Evolutionary conservation across 257 asterid species (phyloP).

Genomic region (Cynanchum wilfordii): DNA sequence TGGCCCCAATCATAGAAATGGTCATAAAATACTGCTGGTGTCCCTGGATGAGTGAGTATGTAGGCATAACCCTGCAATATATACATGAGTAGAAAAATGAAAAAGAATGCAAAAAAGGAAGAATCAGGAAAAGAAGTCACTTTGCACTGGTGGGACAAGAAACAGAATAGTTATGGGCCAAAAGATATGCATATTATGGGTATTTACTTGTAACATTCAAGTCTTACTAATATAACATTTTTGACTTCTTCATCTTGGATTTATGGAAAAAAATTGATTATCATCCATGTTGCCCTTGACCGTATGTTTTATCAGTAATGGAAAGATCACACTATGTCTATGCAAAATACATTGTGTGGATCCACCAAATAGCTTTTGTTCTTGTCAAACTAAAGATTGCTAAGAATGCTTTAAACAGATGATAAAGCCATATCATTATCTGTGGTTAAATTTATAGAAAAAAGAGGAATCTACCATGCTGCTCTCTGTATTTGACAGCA

Average conservation of each 20-base stretch:
- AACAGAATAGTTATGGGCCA: background rate
- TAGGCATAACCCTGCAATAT: constrained; percentile 67
- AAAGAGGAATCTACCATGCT: background rate
- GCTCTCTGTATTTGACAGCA: background rate
- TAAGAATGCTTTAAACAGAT: background rate
- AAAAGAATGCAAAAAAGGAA: background rate
- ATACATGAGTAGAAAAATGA: background rate
- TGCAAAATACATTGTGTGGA: background rate
- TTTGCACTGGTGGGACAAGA: background rate
- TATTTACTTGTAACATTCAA: background rate
- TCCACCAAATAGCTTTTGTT: background rate
- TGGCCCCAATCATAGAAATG: constrained; percentile 77
- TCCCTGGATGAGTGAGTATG: constrained; percentile 90
- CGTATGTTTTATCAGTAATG: background rate
- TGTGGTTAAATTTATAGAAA: background rate
- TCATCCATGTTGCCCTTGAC: background rate
- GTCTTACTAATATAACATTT: background rate
- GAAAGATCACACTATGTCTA: background rate
- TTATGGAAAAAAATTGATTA: background rate
- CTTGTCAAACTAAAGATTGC: background rate
- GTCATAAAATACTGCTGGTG: constrained; percentile 81
- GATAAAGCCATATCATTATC: background rate
- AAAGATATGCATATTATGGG: background rate
- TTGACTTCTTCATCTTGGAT: background rate
- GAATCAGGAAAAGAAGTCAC: background rate